Percentiles rank a stretch among this genome's conserved stretches.
phyloP scores from a whole-genome alignment of 2,329 filamentous ascomycete species.

The Aspergillus cejpii region DNA sequence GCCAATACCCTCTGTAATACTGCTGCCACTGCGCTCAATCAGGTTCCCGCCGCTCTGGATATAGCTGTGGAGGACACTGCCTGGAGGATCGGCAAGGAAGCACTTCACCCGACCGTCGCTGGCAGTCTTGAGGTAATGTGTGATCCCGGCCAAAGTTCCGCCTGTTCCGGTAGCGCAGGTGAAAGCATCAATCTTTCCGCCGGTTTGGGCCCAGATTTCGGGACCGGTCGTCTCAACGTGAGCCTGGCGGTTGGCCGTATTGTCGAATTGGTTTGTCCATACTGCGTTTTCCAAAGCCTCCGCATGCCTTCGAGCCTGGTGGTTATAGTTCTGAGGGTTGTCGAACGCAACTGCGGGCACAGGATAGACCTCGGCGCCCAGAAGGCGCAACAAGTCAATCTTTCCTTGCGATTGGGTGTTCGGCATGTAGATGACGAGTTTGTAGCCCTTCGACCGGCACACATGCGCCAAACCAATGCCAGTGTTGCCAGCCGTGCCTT shows the following conservation, averaged over 20 bases:
- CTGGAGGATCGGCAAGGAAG: constrained; percentile 89
- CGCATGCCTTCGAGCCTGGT: constrained; percentile 87
- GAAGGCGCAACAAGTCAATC: constrained; percentile 81
- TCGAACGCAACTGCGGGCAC: constrained; percentile 95
- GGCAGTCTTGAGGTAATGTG: constrained; percentile 78
- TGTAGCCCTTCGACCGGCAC: constrained; percentile 84
- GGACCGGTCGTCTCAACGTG: constrained; percentile 96
- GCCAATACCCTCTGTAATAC: constrained; percentile 96
- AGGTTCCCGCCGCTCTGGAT: constrained; percentile 78
- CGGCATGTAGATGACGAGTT: constrained; percentile 98
- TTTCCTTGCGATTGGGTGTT: constrained; percentile 98
- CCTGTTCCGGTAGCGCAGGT: constrained; percentile 91
- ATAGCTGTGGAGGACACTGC: constrained; percentile 88
- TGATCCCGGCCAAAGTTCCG: constrained; percentile 83
- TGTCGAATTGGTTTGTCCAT: constrained; percentile 99
- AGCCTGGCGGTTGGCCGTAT: constrained; percentile 83
- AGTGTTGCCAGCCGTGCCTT: constrained; percentile 96
- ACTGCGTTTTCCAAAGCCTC: constrained; percentile 78
- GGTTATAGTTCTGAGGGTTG: constrained; percentile 95
- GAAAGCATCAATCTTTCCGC: constrained; percentile 81
- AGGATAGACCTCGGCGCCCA: constrained; percentile 92
- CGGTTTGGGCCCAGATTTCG: constrained; percentile 93
- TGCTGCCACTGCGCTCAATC: constrained; percentile 71
- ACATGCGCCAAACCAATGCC: constrained; percentile 97
- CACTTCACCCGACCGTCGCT: constrained; percentile 72